phyloP scores from a whole-genome alignment of 108 stramenopile genomes.

The Pseudonitzschia delicatissima region DNA sequence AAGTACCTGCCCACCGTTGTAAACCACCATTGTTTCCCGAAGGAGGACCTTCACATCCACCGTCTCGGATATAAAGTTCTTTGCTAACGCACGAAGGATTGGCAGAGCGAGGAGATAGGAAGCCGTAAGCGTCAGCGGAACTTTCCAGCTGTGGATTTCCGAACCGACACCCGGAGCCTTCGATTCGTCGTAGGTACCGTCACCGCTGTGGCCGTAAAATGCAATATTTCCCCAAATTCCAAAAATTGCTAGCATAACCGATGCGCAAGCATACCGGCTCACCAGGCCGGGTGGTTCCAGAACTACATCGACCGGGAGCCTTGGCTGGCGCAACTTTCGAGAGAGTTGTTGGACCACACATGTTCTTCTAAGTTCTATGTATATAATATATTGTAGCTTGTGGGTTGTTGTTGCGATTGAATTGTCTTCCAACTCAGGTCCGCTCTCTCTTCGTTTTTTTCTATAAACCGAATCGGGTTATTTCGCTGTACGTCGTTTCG shows the following conservation, averaged over 20 bases:
- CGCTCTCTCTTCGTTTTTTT: no score
- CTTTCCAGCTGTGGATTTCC: constrained; percentile 52
- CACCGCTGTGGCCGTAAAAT: constrained; percentile 37
- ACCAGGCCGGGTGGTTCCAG: constrained; percentile 12
- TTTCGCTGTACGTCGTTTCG: no score
- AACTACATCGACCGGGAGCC: constrained; percentile 4
- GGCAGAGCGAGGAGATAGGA: constrained; percentile 76
- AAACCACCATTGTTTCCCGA: constrained; percentile 86
- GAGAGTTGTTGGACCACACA: constrained; percentile 10
- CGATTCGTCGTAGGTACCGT: constrained; percentile 16
- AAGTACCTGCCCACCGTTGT: constrained; percentile 93
- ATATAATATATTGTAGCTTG: neutral
- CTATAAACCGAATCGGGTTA: no score
- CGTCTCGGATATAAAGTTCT: constrained; percentile 36
- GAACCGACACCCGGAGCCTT: constrained; percentile 54
- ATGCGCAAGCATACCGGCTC: constrained; percentile 75
- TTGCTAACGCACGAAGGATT: constrained; percentile 50
- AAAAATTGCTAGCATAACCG: constrained; percentile 60
- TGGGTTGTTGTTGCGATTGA: constrained; percentile 2
- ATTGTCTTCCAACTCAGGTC: no score
- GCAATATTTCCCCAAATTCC: constrained; percentile 68
- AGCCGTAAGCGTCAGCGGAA: constrained; percentile 58
- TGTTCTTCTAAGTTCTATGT: constrained; percentile 2
- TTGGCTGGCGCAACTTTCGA: neutral
- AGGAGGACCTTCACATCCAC: constrained; percentile 80